Conservation (phyloP, 352 stramenopile species). For the Nothophytophthora sp. region DNA sequence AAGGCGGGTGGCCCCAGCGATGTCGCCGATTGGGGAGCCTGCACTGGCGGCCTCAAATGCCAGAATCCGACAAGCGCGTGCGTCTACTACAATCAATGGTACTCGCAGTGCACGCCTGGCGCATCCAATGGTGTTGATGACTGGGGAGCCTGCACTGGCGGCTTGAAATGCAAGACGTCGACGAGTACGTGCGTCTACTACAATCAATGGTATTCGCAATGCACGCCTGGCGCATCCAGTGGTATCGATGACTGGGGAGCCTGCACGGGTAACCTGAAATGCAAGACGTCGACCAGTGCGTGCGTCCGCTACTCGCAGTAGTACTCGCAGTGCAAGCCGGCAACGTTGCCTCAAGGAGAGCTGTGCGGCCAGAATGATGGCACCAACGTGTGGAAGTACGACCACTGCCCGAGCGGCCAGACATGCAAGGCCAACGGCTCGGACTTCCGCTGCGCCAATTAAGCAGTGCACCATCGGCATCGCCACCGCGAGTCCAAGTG, state of each 20-base stretch:
- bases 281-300: constrained; percentile 6
- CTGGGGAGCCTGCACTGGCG: no score
- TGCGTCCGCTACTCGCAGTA: constrained; percentile 27
- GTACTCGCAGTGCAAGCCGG: constrained; percentile 37
- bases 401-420: constrained; percentile 24
- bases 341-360: constrained; percentile 19
- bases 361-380: constrained; percentile 33
- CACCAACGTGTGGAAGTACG: constrained; percentile 32
- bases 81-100: neutral
- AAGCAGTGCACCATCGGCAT: neutral
- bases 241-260: constrained; percentile 20
- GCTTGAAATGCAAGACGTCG: neutral
- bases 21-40: no score
- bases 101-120: no score
- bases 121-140: no score
- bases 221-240: no score
- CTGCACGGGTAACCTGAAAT: constrained; percentile 18
- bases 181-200: constrained; percentile 2
- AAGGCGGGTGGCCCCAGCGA: no score
- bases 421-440: constrained; percentile 18
- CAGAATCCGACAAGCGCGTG: constrained; percentile 1
- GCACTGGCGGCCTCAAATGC: no score
- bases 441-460: constrained; percentile 17
- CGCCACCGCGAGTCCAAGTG: no score
- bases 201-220: constrained; percentile 2